A percentile compares a stretch with the other conserved stretches of the same genome.
These are phyloP conservation scores for Sclerotiophoma versabilis DNA, from an alignment of 2,329 filamentous ascomycete species.

Conservation along the genomic window DNA sequence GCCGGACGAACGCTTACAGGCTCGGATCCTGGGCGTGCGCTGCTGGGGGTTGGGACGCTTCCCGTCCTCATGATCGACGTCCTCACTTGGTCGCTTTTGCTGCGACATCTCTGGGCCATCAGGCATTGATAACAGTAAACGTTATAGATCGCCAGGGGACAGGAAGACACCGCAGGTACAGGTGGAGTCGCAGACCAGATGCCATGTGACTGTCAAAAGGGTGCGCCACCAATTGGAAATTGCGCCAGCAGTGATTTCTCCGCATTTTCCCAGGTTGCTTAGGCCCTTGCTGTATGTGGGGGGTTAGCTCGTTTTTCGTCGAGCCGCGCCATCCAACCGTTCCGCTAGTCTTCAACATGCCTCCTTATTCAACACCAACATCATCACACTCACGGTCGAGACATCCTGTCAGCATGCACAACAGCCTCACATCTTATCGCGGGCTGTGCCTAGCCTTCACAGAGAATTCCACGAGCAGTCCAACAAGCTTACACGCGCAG, in stretches of 20 bases:
- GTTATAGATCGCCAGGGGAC: slow-evolving; percentile 19
- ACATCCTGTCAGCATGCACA: not conserved
- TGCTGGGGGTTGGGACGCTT: slow-evolving; percentile 33
- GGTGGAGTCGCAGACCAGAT: slow-evolving; percentile 12
- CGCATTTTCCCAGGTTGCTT: slow-evolving; percentile 6
- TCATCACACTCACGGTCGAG: not conserved
- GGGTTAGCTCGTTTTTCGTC: slow-evolving; percentile 6
- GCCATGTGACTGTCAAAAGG: slow-evolving; percentile 22
- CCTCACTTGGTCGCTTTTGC: slow-evolving; percentile 40
- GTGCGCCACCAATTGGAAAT: slow-evolving; percentile 17
- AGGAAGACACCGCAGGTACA: slow-evolving; percentile 10
- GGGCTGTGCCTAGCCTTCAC: not conserved
- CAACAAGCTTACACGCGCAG: not conserved
- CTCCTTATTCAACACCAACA: not conserved
- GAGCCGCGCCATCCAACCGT: slow-evolving; percentile 1
- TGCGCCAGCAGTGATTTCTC: slow-evolving; percentile 12
- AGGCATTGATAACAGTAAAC: slow-evolving; percentile 13
- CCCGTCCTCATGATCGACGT: slow-evolving; percentile 38
- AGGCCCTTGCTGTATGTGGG: slow-evolving; percentile 8
- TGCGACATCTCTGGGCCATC: slow-evolving; percentile 70
- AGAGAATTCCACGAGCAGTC: not conserved
- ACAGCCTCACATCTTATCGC: not conserved
- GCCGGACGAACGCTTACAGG: slow-evolving; percentile 29
- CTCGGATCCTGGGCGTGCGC: slow-evolving; percentile 35
- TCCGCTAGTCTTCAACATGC: not conserved